Base-by-base conservation (phyloP, 2,329 filamentous ascomycete genomes). In the Fusarium annulatum region DNA sequence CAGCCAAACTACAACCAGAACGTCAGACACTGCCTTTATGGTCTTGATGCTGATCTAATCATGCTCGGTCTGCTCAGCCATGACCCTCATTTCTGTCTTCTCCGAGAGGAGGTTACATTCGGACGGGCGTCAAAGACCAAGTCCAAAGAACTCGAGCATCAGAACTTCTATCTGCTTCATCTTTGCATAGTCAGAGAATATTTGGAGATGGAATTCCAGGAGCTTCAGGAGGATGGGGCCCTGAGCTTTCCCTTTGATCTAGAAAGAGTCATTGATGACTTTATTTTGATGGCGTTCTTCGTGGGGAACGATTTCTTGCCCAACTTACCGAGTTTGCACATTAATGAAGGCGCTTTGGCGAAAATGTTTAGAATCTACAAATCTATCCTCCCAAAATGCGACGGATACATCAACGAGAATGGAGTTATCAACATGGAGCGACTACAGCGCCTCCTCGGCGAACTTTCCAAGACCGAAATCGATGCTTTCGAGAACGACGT, bases 271-370 rank as follows among this genome's bases (percentile, higher is more conserved):
- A 98, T 99, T 84, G 96, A 99, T 81, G 96, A 99, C 86, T 99
- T 99, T 83, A 98, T 99, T 81, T 89, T 99, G 69, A 98, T 99
- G 95, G 96, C 95, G 53, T 99, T 99, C 86, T 99, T 99, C 82
- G 94, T 99, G 78, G 96, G 96, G 81, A 99, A 99, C 83, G 96
- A 99, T 88, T 99, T 99, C 85, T 88, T 99, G 82, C 96, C 96
- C 7, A 98, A 99, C 83, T 87, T 99, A 66, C 97, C 97, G 9
- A 94, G 97, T 79, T 85, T 99, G 74, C 96, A 99, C 83, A 99
- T 99, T 84, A 99, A 99, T 83, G 97, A 99, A 83, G 97, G 96
- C 74, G 96, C 97, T 28, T 86, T 99, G 82, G 94, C 96, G 30
- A 92, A 96, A 80, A 99, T 99, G 96, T 99, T 99, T 82, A 93